A percentile compares a stretch with the other conserved stretches of the same genome.
Evolutionary conservation across 768 basidiomycete genomes (phyloP).

Genomic region (Aureoboletus auriporus): DNA sequence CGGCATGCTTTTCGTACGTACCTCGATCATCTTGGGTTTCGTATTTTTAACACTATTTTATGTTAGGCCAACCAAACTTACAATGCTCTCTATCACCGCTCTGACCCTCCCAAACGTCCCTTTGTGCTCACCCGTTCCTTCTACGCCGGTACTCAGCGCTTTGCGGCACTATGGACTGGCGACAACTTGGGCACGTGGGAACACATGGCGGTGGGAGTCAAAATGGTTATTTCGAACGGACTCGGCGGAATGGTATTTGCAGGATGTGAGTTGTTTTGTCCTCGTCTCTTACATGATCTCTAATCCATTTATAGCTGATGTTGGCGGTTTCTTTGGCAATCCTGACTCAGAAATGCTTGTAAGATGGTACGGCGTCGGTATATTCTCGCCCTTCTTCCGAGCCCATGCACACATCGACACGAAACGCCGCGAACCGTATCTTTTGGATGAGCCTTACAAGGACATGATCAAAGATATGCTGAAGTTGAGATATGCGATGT

Average conservation of each 20-base stretch:
- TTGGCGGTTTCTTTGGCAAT: slow-evolving; percentile 98
- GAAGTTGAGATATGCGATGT: slow-evolving; percentile 76
- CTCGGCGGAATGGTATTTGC: slow-evolving; percentile 89
- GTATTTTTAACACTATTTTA: neutral
- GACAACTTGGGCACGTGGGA: slow-evolving; percentile 98
- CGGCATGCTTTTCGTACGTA: slow-evolving; percentile 83
- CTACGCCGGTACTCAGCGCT: slow-evolving; percentile 93
- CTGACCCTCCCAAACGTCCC: slow-evolving; percentile 73
- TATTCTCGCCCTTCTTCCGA: slow-evolving; percentile 96
- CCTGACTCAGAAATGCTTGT: slow-evolving; percentile 92
- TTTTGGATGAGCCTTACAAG: slow-evolving; percentile 88
- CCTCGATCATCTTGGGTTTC: neutral
- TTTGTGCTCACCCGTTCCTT: slow-evolving; percentile 96
- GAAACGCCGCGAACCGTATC: slow-evolving; percentile 93
- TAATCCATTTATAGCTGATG: slow-evolving; percentile 68
- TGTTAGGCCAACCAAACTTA: slow-evolving; percentile 77
- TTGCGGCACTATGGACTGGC: slow-evolving; percentile 98
- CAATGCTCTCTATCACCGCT: slow-evolving; percentile 73
- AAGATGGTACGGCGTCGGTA: slow-evolving; percentile 95
- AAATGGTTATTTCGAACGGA: slow-evolving; percentile 87
- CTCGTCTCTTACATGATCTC: neutral
- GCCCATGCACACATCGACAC: slow-evolving; percentile 98
- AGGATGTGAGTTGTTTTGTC: slow-evolving; percentile 61
- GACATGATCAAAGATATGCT: slow-evolving; percentile 74
- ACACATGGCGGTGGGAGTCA: slow-evolving; percentile 89